Percentiles rank a stretch among this genome's conserved stretches.
These are phyloP conservation scores for Cymbidium sinense DNA, from an alignment of 106 monocot genomes.

Conservation along the genomic window DNA sequence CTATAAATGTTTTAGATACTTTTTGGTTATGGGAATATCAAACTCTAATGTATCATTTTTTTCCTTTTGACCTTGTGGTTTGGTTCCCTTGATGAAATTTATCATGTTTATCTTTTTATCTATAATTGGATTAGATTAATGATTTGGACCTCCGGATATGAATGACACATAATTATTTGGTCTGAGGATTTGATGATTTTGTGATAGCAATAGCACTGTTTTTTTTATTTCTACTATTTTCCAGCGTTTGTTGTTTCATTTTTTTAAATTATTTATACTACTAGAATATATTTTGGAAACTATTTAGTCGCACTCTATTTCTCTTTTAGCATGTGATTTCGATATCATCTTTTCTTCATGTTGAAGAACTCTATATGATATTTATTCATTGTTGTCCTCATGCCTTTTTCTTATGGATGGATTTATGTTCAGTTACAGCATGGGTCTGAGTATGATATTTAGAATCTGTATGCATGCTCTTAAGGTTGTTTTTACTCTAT, in stretches of 20 bases:
- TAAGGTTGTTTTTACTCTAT: no score
- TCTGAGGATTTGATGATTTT: not conserved
- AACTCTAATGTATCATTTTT: not conserved
- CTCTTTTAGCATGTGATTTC: not conserved
- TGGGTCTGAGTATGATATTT: not conserved
- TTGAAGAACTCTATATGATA: not conserved
- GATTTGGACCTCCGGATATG: not conserved
- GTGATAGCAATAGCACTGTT: not conserved
- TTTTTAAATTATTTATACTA: not conserved
- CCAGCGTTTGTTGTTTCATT: not conserved
- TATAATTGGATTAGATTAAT: not conserved
- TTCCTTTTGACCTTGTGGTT: not conserved
- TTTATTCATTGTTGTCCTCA: not conserved
- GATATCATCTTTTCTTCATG: not conserved
- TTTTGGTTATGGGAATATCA: not conserved
- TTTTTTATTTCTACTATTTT: not conserved
- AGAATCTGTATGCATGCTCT: not conserved
- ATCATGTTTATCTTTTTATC: not conserved
- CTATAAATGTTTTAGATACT: not conserved
- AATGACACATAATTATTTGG: not conserved
- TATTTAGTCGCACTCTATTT: not conserved
- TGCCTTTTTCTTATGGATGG: constrained; percentile 1
- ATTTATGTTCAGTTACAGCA: not conserved
- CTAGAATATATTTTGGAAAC: not conserved
- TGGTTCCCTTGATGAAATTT: not conserved